Evolutionary conservation across 495 filamentous ascomycete genomes (phyloP).

Genomic region (Neurospora tetraspora): DNA sequence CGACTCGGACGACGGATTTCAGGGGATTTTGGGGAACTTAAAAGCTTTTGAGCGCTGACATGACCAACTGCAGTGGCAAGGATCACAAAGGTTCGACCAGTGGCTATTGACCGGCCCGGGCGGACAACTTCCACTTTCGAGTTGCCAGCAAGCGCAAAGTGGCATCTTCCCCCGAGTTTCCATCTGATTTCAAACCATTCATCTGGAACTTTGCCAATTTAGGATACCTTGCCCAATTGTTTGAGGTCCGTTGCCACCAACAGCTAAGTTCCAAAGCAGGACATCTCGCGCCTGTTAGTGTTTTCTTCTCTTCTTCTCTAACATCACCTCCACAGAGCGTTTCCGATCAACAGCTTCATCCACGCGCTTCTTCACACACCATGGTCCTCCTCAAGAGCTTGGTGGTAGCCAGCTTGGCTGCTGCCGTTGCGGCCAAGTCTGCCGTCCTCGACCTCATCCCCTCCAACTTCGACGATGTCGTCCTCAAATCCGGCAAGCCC

Average conservation of each 20-base stretch:
- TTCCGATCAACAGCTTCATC: not conserved
- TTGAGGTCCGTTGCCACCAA: not conserved
- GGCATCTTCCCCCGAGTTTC: constrained; percentile 18
- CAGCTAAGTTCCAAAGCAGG: not conserved
- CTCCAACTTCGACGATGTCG: constrained; percentile 78
- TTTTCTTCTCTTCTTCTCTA: not conserved
- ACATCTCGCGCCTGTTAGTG: not conserved
- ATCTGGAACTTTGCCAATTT: not conserved
- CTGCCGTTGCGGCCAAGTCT: constrained; percentile 40
- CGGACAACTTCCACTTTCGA: not conserved
- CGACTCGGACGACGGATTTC: not conserved
- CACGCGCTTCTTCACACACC: constrained; percentile 3
- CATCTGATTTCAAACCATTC: constrained; percentile 21
- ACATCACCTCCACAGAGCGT: not conserved
- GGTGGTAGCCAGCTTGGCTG: constrained; percentile 36
- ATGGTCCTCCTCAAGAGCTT: constrained; percentile 47
- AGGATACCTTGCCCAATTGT: not conserved
- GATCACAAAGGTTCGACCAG: constrained; percentile 5
- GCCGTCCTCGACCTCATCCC: constrained; percentile 82
- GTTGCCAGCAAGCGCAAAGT: constrained; percentile 17
- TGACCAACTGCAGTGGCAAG: not conserved
- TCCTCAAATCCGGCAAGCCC: constrained; percentile 86
- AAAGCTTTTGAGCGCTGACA: not conserved
- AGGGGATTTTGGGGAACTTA: not conserved
- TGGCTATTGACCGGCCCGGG: not conserved